Percentiles rank a stretch among this genome's conserved stretches.
Evolutionary conservation across 23 red algal genomes (phyloP).

Genomic region (Porphyridium purpureum): DNA sequence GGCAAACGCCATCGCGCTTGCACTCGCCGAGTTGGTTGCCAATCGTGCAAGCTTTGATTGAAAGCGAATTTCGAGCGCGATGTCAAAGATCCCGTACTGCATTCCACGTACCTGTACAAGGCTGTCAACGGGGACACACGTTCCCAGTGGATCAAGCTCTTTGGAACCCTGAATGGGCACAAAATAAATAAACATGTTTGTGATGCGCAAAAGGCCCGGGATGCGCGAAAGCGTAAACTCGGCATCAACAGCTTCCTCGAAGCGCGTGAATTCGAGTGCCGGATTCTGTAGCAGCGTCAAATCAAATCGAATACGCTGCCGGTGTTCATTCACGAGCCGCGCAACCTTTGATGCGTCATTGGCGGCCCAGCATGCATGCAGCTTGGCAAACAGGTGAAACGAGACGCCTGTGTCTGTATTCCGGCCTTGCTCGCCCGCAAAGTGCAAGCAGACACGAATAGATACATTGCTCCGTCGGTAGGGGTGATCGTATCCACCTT

Average conservation of each 20-base stretch:
- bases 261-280: constrained; percentile 10
- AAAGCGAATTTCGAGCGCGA: constrained; percentile 26
- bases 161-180: constrained; percentile 43
- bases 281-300: constrained; percentile 29
- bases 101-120: constrained; percentile 12
- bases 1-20: too few species aligned
- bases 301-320: constrained; percentile 24
- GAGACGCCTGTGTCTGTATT: too few species aligned
- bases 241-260: constrained; percentile 27
- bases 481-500: too few species aligned
- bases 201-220: constrained; percentile 32
- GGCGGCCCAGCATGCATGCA: too few species aligned
- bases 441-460: too few species aligned
- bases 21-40: too few species aligned
- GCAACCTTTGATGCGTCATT: too few species aligned
- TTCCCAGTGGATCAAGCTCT: constrained; percentile 4
- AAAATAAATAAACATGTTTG: constrained; percentile 21
- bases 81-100: constrained; percentile 21
- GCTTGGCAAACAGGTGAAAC: too few species aligned
- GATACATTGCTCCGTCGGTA: too few species aligned
- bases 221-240: constrained; percentile 19
- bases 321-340: constrained; percentile 17
- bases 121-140: constrained; percentile 7
- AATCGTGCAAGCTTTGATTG: too few species aligned
- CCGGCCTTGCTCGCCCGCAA: too few species aligned